Evolutionary conservation across 331 rosid genomes (phyloP).

Genomic region (Telfairia occidentalis): DNA sequence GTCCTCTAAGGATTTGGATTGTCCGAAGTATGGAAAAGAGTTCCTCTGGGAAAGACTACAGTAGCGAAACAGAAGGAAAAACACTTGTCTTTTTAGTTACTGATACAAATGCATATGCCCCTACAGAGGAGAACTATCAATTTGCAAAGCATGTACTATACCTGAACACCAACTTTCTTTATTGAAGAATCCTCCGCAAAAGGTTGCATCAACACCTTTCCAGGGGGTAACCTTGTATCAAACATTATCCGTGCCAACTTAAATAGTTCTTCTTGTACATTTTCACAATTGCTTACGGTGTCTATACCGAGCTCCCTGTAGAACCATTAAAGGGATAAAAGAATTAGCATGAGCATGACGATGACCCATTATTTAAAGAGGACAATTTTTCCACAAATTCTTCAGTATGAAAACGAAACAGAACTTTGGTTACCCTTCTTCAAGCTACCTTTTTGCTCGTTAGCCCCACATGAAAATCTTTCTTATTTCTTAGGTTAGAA

Average conservation of each 20-base stretch:
- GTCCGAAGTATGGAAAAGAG: slow-evolving; percentile 87
- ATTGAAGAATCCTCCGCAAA: slow-evolving; percentile 85
- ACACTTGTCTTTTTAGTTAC: neutral
- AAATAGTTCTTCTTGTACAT: slow-evolving; percentile 61
- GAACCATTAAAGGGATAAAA: slow-evolving; percentile 9
- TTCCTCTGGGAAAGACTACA: slow-evolving; percentile 86
- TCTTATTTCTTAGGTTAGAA: neutral
- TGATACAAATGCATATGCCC: neutral
- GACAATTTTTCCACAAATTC: neutral
- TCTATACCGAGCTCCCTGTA: slow-evolving; percentile 79
- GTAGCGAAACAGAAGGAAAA: slow-evolving; percentile 6
- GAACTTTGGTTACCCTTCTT: neutral
- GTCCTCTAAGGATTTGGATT: slow-evolving; percentile 86
- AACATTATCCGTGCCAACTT: slow-evolving; percentile 76
- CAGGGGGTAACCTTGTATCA: slow-evolving; percentile 91
- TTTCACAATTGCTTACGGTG: slow-evolving; percentile 56
- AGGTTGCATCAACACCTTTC: slow-evolving; percentile 82
- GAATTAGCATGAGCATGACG: neutral
- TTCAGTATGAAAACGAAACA: neutral
- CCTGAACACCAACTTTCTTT: slow-evolving; percentile 75
- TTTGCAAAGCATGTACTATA: slow-evolving; percentile 10
- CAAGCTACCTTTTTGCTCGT: neutral
- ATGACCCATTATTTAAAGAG: neutral
- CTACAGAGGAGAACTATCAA: neutral
- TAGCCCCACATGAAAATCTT: neutral